phyloP scores from a whole-genome alignment of 2,329 filamentous ascomycete genomes.

The Claviceps sp. region DNA sequence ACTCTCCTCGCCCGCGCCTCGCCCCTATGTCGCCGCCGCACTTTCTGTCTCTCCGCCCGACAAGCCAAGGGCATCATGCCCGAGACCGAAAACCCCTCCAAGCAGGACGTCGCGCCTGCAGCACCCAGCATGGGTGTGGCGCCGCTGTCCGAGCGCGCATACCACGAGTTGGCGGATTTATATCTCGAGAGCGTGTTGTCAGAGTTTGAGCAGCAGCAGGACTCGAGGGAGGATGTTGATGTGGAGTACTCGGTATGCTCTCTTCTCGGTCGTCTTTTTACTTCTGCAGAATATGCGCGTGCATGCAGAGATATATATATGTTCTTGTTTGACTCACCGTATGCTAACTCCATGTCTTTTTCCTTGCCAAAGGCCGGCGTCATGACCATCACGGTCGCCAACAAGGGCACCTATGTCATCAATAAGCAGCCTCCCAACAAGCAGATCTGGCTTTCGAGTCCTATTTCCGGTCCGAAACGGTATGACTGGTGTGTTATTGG shows the following conservation, averaged over 20 bases:
- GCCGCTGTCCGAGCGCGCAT: constrained; percentile 55
- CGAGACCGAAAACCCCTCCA: constrained; percentile 40
- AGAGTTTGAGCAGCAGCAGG: constrained; percentile 60
- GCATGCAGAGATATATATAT: constrained; percentile 2
- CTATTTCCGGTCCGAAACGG: constrained; percentile 80
- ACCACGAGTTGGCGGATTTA: constrained; percentile 63
- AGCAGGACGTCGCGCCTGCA: constrained; percentile 24
- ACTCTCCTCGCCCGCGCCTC: constrained; percentile 1
- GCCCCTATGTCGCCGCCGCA: constrained; percentile 7
- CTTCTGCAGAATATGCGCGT: no score
- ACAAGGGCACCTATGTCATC: constrained; percentile 73
- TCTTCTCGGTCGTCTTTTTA: not conserved
- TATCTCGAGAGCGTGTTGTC: constrained; percentile 50
- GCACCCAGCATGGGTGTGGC: constrained; percentile 36
- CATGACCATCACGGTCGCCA: constrained; percentile 57
- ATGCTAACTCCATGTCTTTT: no score
- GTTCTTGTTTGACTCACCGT: no score
- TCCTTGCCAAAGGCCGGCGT: constrained; percentile 56
- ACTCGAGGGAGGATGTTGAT: constrained; percentile 63
- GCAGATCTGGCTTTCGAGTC: constrained; percentile 93
- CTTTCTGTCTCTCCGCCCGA: constrained; percentile 18
- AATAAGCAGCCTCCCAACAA: constrained; percentile 99
- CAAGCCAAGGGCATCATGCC: constrained; percentile 42
- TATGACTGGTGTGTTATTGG: constrained; percentile 75
- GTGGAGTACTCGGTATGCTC: constrained; percentile 72